Evolutionary conservation across 1,284 basidiomycete genomes (phyloP).

Genomic region (Neolentinus lepideus): DNA sequence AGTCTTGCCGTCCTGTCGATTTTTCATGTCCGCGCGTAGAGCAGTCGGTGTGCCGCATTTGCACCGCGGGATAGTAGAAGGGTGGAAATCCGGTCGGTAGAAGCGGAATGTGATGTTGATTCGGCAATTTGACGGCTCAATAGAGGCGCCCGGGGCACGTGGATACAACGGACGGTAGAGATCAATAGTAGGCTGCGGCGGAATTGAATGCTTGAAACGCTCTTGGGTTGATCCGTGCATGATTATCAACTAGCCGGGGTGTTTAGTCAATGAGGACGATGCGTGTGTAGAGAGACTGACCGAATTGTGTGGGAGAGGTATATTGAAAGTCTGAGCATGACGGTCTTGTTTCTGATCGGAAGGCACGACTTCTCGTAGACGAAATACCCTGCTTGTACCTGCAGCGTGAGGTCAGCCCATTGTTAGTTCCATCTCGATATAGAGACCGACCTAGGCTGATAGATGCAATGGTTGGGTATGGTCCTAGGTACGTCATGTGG

Average conservation of each 20-base stretch:
- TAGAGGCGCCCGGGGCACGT: slow-evolving; percentile 16
- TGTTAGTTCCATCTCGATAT: slow-evolving; percentile 5
- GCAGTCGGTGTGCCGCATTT: slow-evolving; percentile 76
- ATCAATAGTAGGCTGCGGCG: slow-evolving; percentile 72
- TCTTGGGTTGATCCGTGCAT: slow-evolving; percentile 94
- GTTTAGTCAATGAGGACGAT: slow-evolving; percentile 2
- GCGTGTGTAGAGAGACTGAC: slow-evolving; percentile 30
- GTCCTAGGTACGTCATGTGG: slow-evolving; percentile 70
- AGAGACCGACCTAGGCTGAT: slow-evolving; percentile 70
- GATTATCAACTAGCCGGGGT: slow-evolving; percentile 61
- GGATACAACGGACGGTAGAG: slow-evolving; percentile 63
- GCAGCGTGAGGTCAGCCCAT: slow-evolving; percentile 7
- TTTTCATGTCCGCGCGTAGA: slow-evolving; percentile 77
- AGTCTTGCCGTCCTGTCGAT: slow-evolving; percentile 22
- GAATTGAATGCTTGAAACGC: slow-evolving; percentile 79
- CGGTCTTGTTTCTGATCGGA: slow-evolving; percentile 46
- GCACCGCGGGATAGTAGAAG: slow-evolving; percentile 64
- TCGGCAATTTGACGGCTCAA: slow-evolving; percentile 52
- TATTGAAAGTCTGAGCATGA: slow-evolving; percentile 72
- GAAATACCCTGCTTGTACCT: slow-evolving; percentile 72
- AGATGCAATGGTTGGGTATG: slow-evolving; percentile 89
- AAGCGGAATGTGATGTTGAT: slow-evolving; percentile 91
- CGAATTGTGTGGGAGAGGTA: slow-evolving; percentile 81
- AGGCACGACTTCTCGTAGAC: slow-evolving; percentile 70
- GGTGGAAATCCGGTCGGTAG: slow-evolving; percentile 79